Percentiles rank a stretch among this genome's conserved stretches.
These are phyloP conservation scores for Cystofilobasidium bisporidii DNA, from an alignment of 768 basidiomycete genomes.

Conservation along the genomic window DNA sequence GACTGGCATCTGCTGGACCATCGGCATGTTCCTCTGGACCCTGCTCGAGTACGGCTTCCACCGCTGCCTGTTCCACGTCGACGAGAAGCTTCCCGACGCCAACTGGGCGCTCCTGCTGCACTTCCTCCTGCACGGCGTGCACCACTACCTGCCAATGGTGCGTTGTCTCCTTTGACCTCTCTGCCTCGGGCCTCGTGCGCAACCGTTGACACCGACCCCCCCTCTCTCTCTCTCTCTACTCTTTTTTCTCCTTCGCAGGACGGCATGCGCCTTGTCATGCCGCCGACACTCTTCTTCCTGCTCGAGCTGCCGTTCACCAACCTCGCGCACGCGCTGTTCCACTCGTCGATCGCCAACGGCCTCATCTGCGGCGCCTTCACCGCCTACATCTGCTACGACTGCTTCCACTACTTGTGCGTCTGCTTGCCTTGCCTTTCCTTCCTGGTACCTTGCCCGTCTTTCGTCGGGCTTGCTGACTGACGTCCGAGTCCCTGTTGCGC, in stretches of 20 bases:
- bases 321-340: constrained; percentile 73
- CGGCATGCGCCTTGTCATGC: constrained; percentile 92
- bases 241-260: constrained; percentile 62
- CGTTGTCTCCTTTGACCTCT: constrained; percentile 31
- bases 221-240: constrained; percentile 36
- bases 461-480: no score
- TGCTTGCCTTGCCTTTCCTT: not conserved
- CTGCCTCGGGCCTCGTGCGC: no score
- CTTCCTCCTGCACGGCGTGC: constrained; percentile 87
- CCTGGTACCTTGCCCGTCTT: not conserved
- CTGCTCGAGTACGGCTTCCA: constrained; percentile 85
- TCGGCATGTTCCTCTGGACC: constrained; percentile 88
- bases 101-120: constrained; percentile 72
- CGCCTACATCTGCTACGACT: constrained; percentile 71
- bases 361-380: constrained; percentile 78
- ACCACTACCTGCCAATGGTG: constrained; percentile 96
- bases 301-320: constrained; percentile 78
- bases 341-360: constrained; percentile 74
- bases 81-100: constrained; percentile 72
- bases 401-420: constrained; percentile 81
- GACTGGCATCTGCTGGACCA: constrained; percentile 50
- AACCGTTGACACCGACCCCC: no score
- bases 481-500: not conserved
- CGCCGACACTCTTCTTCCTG: constrained; percentile 65
- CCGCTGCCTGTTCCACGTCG: constrained; percentile 95